Evolutionary conservation across 2,329 filamentous ascomycete genomes (phyloP).

Genomic region (Penicillium sp.): DNA sequence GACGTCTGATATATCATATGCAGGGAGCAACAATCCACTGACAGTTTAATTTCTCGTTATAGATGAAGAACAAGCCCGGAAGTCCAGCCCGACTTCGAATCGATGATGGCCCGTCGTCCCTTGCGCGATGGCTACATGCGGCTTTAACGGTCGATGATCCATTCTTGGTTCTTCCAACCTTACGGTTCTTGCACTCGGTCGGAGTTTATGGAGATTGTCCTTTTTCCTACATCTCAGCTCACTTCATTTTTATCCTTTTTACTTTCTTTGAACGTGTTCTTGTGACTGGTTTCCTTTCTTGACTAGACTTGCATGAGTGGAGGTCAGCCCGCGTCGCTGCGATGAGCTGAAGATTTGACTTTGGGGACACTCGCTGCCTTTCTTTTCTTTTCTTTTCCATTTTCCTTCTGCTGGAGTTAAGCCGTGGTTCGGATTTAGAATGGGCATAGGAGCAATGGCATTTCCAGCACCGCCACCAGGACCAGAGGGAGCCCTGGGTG

Average conservation of each 20-base stretch:
- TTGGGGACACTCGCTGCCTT: neutral
- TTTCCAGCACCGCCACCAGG: conserved; percentile 2
- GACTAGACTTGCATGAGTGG: conserved; percentile 7
- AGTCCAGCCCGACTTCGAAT: conserved; percentile 7
- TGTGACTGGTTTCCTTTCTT: conserved; percentile 4
- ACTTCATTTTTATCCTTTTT: neutral
- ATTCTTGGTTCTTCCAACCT: neutral
- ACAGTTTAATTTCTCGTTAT: conserved; percentile 3
- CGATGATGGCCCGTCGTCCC: conserved; percentile 5
- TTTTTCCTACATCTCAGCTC: neutral
- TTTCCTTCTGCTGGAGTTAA: neutral
- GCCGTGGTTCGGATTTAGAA: neutral
- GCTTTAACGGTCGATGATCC: neutral
- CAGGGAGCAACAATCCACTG: conserved; percentile 6
- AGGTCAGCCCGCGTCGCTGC: neutral
- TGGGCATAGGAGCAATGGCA: conserved; percentile 3
- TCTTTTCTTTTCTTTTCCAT: neutral
- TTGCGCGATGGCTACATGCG: conserved; percentile 1
- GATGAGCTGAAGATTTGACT: neutral
- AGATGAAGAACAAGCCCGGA: conserved; percentile 19
- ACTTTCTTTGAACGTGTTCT: neutral
- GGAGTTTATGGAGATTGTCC: neutral
- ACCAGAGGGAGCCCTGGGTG: neutral
- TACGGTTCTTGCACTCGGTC: conserved; percentile 1
- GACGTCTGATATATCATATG: conserved; percentile 16